A percentile compares a stretch with the other conserved stretches of the same genome.
These are phyloP conservation scores for Solanum arcanum DNA, from an alignment of 257 asterid species.

Conservation along the genomic window DNA sequence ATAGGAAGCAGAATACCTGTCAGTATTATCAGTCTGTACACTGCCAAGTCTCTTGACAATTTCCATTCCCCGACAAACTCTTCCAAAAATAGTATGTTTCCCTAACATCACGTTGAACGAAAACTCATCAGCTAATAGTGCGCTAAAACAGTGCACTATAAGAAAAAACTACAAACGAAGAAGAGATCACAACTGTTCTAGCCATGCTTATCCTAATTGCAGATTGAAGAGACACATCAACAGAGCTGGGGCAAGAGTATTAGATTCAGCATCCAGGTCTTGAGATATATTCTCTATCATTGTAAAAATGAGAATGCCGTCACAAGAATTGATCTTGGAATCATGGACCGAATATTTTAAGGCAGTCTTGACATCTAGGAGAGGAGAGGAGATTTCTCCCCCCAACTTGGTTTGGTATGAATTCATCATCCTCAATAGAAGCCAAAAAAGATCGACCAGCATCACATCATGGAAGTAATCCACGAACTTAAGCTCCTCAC, in stretches of 20 bases:
- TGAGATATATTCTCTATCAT: background rate
- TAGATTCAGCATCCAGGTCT: background rate
- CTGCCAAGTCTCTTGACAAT: conserved; percentile 92
- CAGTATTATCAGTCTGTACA: conserved; percentile 95
- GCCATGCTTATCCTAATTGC: background rate
- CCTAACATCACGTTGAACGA: conserved; percentile 29
- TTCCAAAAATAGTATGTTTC: conserved; percentile 90
- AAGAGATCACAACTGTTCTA: background rate
- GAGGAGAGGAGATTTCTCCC: background rate
- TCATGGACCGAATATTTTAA: background rate
- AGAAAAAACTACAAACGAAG: background rate
- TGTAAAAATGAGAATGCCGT: background rate
- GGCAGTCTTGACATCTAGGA: background rate
- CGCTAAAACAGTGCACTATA: background rate
- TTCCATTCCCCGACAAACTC: conserved; percentile 95
- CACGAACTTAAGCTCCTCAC: background rate
- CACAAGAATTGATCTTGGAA: background rate
- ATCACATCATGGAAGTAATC: background rate
- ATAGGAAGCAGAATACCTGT: conserved; percentile 34
- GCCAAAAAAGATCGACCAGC: background rate
- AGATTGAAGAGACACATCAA: background rate
- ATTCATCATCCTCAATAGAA: background rate
- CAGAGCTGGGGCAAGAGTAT: background rate
- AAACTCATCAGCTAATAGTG: background rate
- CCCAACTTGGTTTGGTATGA: background rate